These are phyloP conservation scores for Quercus parvula DNA, from an alignment of 306 rosid species.

Conservation along the genomic window DNA sequence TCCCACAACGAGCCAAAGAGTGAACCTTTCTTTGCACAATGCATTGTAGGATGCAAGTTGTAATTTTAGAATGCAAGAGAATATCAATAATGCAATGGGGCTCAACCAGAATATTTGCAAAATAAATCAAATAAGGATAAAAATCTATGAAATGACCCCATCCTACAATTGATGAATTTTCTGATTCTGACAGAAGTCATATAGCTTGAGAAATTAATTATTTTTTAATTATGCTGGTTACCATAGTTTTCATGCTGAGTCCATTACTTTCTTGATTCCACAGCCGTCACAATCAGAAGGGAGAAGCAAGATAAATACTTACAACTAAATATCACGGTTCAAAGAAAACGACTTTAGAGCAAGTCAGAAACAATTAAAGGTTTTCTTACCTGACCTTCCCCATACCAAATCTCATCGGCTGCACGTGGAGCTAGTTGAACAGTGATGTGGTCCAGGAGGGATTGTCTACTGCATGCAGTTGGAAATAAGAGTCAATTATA, in stretches of 20 bases:
- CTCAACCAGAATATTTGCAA: neutral
- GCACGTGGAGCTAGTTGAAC: slow-evolving; percentile 98
- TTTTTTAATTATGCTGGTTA: neutral
- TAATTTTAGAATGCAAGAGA: neutral
- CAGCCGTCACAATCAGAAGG: neutral
- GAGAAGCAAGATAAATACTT: neutral
- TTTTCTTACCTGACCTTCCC: slow-evolving; percentile 63
- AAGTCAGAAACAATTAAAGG: neutral
- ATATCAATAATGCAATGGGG: neutral
- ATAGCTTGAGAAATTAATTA: neutral
- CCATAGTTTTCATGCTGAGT: neutral
- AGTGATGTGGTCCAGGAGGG: slow-evolving; percentile 89
- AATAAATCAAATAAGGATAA: too few relatives aligned
- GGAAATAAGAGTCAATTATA: slow-evolving; percentile 13
- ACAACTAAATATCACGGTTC: too few relatives aligned
- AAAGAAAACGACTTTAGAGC: too few relatives aligned
- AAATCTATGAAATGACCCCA: neutral
- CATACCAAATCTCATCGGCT: slow-evolving; percentile 92
- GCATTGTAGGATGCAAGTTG: neutral
- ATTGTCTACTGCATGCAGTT: slow-evolving; percentile 72
- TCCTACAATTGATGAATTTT: neutral
- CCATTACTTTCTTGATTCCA: neutral
- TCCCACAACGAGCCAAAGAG: neutral
- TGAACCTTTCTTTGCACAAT: too few relatives aligned
- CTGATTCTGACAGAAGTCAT: neutral